Conservation (phyloP, 148 eudicot species). For the Rhododendron williamsianum region DNA sequence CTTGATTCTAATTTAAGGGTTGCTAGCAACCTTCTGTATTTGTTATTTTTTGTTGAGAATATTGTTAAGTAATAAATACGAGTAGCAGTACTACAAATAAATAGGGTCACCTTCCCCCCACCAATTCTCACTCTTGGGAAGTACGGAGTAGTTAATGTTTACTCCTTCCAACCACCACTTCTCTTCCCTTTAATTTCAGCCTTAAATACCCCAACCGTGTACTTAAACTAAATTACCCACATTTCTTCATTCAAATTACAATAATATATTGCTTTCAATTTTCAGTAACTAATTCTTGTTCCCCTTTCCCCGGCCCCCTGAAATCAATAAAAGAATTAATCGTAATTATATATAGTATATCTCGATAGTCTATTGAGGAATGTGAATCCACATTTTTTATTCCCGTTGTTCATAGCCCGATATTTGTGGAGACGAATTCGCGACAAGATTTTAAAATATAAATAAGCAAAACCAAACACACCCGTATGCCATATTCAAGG, state of each 20-base stretch:
- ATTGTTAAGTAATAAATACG: neutral
- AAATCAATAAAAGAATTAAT: too few relatives aligned
- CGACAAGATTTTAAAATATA: too few relatives aligned
- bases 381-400: neutral
- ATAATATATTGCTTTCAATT: too few relatives aligned
- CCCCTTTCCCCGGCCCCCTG: too few relatives aligned
- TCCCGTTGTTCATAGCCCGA: neutral
- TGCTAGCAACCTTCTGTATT: too few relatives aligned
- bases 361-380: neutral
- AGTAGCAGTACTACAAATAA: neutral
- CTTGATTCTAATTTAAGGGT: too few relatives aligned
- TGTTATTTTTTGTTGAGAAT: too few relatives aligned
- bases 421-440: too few relatives aligned
- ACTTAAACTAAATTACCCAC: neutral
- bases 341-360: too few relatives aligned
- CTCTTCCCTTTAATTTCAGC: neutral
- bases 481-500: too few relatives aligned
- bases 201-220: neutral
- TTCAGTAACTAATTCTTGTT: too few relatives aligned
- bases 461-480: too few relatives aligned
- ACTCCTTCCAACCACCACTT: neutral
- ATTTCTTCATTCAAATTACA: neutral
- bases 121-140: neutral
- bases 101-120: neutral
- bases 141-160: neutral